Evolutionary conservation across 495 filamentous ascomycete genomes (phyloP).

Genomic region (Pyrenula massariospora): DNA sequence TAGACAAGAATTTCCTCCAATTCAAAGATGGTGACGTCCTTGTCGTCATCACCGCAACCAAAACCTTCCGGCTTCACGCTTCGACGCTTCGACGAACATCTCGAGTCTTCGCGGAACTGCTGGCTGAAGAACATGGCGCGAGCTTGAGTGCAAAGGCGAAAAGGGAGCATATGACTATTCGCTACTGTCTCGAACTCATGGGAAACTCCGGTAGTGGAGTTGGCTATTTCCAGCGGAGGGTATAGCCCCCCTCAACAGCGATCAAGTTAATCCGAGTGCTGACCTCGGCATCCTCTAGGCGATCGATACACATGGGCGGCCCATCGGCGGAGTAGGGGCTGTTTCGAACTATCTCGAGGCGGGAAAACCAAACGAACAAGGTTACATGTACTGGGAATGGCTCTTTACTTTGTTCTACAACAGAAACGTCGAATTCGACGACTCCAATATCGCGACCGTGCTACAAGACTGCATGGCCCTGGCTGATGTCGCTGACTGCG

Average conservation of each 20-base stretch:
- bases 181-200: constrained; percentile 11
- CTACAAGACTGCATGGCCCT: constrained; percentile 19
- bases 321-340: not conserved
- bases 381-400: constrained; percentile 17
- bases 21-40: constrained; percentile 23
- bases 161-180: constrained; percentile 7
- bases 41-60: constrained; percentile 17
- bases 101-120: constrained; percentile 5
- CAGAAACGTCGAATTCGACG: constrained; percentile 13
- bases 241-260: not conserved
- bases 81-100: constrained; percentile 12
- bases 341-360: not conserved
- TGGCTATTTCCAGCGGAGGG: constrained; percentile 1
- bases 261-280: too few relatives aligned
- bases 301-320: not conserved
- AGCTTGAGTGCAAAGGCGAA: constrained; percentile 5
- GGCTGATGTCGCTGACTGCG: constrained; percentile 27
- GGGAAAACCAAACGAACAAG: not conserved
- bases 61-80: constrained; percentile 22
- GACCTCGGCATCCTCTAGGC: too few relatives aligned
- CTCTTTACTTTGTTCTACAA: constrained; percentile 33
- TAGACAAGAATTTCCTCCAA: not conserved
- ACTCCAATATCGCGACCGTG: constrained; percentile 10
- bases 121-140: constrained; percentile 4
- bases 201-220: not conserved